These are phyloP conservation scores for Hyaloscypha bicolor DNA, from an alignment of 495 filamentous ascomycete species.

Conservation along the genomic window DNA sequence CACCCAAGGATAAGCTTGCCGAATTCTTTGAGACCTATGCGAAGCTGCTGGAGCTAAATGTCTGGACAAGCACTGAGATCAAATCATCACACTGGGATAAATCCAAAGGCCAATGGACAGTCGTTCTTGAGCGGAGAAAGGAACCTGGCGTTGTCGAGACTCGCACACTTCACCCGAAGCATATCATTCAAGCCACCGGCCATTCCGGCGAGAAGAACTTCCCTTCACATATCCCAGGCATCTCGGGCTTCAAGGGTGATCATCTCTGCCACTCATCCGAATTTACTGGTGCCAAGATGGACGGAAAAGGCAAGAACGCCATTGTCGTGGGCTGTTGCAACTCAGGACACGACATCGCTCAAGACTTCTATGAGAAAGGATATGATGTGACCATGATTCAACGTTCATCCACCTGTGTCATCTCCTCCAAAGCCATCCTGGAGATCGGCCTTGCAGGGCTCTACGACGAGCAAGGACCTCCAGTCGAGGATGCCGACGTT, in stretches of 20 bases:
- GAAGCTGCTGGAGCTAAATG: slow-evolving; percentile 63
- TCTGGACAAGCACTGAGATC: slow-evolving; percentile 56
- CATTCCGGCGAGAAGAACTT: slow-evolving; percentile 67
- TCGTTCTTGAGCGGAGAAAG: slow-evolving; percentile 47
- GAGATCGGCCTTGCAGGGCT: slow-evolving; percentile 40
- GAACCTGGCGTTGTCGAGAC: slow-evolving; percentile 32
- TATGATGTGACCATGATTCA: slow-evolving; percentile 81
- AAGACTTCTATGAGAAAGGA: slow-evolving; percentile 79
- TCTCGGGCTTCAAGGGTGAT: slow-evolving; percentile 60
- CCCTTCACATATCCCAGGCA: slow-evolving; percentile 59
- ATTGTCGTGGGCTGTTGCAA: slow-evolving; percentile 80
- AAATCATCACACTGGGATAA: slow-evolving; percentile 50
- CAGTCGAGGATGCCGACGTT: slow-evolving; percentile 66
- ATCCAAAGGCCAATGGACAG: slow-evolving; percentile 53
- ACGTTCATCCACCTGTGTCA: slow-evolving; percentile 72
- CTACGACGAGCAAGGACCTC: slow-evolving; percentile 65
- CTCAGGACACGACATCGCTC: slow-evolving; percentile 78
- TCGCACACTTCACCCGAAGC: slow-evolving; percentile 50
- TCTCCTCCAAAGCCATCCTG: slow-evolving; percentile 55
- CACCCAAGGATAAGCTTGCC: slow-evolving; percentile 71
- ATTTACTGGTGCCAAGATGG: slow-evolving; percentile 57
- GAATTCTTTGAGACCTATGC: slow-evolving; percentile 72
- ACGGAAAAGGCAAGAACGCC: slow-evolving; percentile 61
- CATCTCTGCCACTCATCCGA: slow-evolving; percentile 72
- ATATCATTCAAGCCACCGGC: slow-evolving; percentile 66